Evolutionary conservation across 1,139 yeast genomes (phyloP), one percentile per base, ranked within the genome.

Genomic region (Debaryomyces subglobosus): DNA sequence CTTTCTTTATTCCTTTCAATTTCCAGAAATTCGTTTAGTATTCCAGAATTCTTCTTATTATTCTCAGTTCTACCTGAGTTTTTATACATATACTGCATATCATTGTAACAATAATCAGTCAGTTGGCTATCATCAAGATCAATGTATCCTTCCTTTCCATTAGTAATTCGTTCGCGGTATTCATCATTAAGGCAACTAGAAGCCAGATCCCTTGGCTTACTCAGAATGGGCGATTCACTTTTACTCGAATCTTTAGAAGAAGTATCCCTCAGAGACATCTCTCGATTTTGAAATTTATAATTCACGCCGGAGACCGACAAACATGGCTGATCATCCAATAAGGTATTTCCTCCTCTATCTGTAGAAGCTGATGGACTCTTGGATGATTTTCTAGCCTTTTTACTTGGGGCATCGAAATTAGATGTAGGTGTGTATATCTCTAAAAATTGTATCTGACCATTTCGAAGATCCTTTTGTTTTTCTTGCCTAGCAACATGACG

Each of bases 401-500:
- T 35, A 13, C 13, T n/a, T 6, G 29, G 20, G 2, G 21, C 41
- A 20, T 36, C 41, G 20, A 24, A 20, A 18, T 25, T 10, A 13
- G 48, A 29, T 1, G 20, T 18, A 13, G 45, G 46, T 4, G 46
- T 36, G 16, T 38, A 18, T n/a, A 42, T 39, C 21, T 41, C 44
- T 15, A 38, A 35, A 25, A 44, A 35, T n/a, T 29, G 46, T 21
- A 38, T 30, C 6, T 12, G 24, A 9, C 30, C 36, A 16, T 41
- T 34, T 25, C 15, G 18, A 9, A 7, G 21, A 20, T 29, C 30
- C 15, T 45, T 30, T 20, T 36, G 41, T 49, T 53, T 53, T 30
- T 50, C 45, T 9, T 45, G 49, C 45, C 45, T 53, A 9, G 35
- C 36, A 30, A 56, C 43, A 51, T 70, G 75, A 15, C 77, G 54